Conservation (phyloP, 2,329 filamentous ascomycete genomes). For the Fusarium sp. region DNA sequence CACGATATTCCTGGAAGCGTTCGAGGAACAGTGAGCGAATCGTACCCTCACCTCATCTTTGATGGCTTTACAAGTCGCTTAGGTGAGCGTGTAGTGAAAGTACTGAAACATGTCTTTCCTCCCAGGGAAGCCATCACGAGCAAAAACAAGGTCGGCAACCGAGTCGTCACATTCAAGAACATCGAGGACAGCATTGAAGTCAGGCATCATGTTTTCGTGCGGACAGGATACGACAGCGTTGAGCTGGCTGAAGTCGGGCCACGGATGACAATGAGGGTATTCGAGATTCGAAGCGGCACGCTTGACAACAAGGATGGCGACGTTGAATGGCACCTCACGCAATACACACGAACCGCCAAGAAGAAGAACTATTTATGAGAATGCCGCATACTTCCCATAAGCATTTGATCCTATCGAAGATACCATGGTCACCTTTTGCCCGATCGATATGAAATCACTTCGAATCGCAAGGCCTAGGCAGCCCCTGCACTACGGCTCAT, state of each 20-base stretch:
- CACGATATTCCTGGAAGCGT: slow-evolving; percentile 91
- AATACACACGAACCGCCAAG: slow-evolving; percentile 90
- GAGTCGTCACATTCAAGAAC: slow-evolving; percentile 94
- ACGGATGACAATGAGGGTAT: slow-evolving; percentile 95
- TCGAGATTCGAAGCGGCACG: slow-evolving; percentile 91
- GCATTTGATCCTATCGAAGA: not conserved
- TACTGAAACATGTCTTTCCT: slow-evolving; percentile 93
- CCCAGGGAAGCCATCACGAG: slow-evolving; percentile 79
- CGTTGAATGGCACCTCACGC: slow-evolving; percentile 94
- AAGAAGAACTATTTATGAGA: slow-evolving; percentile 93
- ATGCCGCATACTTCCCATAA: not conserved
- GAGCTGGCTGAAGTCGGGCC: slow-evolving; percentile 91
- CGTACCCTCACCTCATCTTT: slow-evolving; percentile 94
- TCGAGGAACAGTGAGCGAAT: slow-evolving; percentile 87
- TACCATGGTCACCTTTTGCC: not conserved
- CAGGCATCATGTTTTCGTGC: slow-evolving; percentile 83
- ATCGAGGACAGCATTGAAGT: slow-evolving; percentile 94
- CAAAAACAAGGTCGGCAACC: slow-evolving; percentile 80
- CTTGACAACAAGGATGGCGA: slow-evolving; percentile 95
- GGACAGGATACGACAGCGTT: slow-evolving; percentile 88
- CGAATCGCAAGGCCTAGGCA: not conserved
- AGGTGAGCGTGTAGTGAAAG: slow-evolving; percentile 84
- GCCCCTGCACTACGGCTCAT: not conserved
- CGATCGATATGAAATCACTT: not conserved
- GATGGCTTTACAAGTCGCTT: slow-evolving; percentile 87